Percentiles rank a stretch among this genome's conserved stretches.
Conservation (phyloP, 805 yeast species). For the Pichia manshurica region DNA sequence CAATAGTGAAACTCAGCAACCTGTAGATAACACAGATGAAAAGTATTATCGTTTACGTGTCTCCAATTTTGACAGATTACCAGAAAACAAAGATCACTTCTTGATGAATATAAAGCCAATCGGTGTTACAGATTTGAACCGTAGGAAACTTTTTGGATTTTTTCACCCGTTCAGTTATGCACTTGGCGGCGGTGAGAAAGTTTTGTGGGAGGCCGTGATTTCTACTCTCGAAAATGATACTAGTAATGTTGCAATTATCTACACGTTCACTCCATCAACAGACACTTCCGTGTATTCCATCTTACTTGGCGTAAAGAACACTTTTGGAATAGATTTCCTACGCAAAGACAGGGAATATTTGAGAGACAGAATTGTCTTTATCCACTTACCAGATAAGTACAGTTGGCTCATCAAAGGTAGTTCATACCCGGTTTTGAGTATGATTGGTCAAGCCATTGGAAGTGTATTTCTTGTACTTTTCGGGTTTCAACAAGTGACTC, state of each 20-base stretch:
- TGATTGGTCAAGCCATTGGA: slow-evolving; percentile 85
- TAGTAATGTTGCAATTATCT: slow-evolving; percentile 56
- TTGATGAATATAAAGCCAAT: slow-evolving; percentile 23
- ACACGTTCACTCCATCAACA: slow-evolving; percentile 35
- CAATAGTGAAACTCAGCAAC: background rate
- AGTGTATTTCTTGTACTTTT: slow-evolving; percentile 62
- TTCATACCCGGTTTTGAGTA: slow-evolving; percentile 74
- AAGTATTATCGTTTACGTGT: slow-evolving; percentile 21
- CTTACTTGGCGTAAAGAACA: slow-evolving; percentile 20
- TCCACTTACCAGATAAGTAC: slow-evolving; percentile 28
- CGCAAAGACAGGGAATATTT: slow-evolving; percentile 11
- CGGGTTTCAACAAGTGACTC: slow-evolving; percentile 61
- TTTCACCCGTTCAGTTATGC: slow-evolving; percentile 96
- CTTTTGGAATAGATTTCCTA: slow-evolving; percentile 28
- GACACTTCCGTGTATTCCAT: slow-evolving; percentile 23
- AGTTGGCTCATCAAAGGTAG: slow-evolving; percentile 59
- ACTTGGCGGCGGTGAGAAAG: slow-evolving; percentile 98
- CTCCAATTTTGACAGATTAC: slow-evolving; percentile 22
- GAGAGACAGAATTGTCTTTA: slow-evolving; percentile 28
- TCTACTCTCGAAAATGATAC: slow-evolving; percentile 50
- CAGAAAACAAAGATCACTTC: slow-evolving; percentile 17
- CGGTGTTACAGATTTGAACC: slow-evolving; percentile 28
- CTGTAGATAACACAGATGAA: slow-evolving; percentile 14
- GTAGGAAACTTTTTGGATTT: slow-evolving; percentile 63
- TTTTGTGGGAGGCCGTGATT: slow-evolving; percentile 88